Conservation (phyloP, 306 rosid genomes). For the Trifolium fragiferum region DNA sequence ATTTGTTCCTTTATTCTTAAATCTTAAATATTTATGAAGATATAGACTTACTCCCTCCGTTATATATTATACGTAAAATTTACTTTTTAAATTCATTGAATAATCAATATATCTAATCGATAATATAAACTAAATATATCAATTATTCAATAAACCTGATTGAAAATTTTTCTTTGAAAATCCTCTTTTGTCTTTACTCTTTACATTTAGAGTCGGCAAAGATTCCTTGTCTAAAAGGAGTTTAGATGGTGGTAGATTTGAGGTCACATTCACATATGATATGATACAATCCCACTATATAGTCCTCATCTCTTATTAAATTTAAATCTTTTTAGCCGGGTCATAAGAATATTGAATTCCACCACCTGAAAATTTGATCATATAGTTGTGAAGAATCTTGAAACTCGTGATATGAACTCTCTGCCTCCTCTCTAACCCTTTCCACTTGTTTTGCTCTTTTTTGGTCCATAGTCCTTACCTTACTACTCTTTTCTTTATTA, state of each 20-base stretch:
- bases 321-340: background rate
- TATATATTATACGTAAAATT: too few species aligned
- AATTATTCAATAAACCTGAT: too few species aligned
- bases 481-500: slow-evolving; percentile 28
- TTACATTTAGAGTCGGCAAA: background rate
- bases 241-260: background rate
- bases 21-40: too few species aligned
- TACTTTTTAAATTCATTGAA: too few species aligned
- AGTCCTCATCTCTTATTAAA: slow-evolving; percentile 23
- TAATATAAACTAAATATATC: too few species aligned
- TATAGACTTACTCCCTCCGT: too few species aligned
- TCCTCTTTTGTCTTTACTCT: background rate
- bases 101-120: too few species aligned
- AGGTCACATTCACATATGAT: background rate
- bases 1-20: too few species aligned
- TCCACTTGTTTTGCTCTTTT: slow-evolving; percentile 42
- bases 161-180: background rate
- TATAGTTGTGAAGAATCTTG: slow-evolving; percentile 20
- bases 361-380: slow-evolving; percentile 36
- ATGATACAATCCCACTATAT: background rate
- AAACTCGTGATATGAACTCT: slow-evolving; percentile 37
- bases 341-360: slow-evolving; percentile 32
- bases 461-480: slow-evolving; percentile 4
- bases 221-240: background rate
- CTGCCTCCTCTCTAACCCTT: background rate